Percentiles rank a stretch among this genome's conserved stretches.
phyloP scores from a whole-genome alignment of 73 alveolate genomes.

The Paramecium bursaria region DNA sequence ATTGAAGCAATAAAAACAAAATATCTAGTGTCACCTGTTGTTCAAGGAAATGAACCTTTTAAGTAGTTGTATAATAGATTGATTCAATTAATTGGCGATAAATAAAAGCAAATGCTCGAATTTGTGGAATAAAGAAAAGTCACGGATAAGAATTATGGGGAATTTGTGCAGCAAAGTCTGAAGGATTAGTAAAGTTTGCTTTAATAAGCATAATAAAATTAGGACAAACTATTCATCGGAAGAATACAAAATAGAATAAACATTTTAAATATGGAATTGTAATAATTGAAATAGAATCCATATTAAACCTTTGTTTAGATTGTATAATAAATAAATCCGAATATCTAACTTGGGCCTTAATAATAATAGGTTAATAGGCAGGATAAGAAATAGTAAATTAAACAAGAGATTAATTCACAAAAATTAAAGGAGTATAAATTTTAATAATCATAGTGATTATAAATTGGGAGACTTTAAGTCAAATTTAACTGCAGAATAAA shows the following conservation, averaged over 20 bases:
- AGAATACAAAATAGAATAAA: conserved; percentile 48
- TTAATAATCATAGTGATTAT: neutral
- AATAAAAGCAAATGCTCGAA: neutral
- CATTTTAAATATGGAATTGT: neutral
- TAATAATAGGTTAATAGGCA: neutral
- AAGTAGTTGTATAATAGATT: neutral
- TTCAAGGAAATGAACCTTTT: neutral
- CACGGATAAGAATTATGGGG: conserved; percentile 16
- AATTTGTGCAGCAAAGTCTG: neutral
- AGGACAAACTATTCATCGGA: neutral
- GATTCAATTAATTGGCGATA: neutral
- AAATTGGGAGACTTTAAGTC: neutral
- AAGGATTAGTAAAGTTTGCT: neutral
- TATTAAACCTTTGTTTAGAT: neutral
- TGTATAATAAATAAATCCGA: conserved; percentile 9
- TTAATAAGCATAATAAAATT: neutral
- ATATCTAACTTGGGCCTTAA: neutral
- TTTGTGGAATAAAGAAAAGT: conserved; percentile 50
- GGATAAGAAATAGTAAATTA: neutral
- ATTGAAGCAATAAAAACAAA: neutral
- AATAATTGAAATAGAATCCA: neutral
- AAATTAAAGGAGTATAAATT: neutral
- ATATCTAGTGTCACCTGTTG: conserved; percentile 5
- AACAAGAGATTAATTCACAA: neutral
- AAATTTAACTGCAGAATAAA: conserved; percentile 7